A percentile compares a stretch with the other conserved stretches of the same genome.
Evolutionary conservation across 2,329 filamentous ascomycete genomes (phyloP).

Genomic region (Berkeleyomyces rouxiae): DNA sequence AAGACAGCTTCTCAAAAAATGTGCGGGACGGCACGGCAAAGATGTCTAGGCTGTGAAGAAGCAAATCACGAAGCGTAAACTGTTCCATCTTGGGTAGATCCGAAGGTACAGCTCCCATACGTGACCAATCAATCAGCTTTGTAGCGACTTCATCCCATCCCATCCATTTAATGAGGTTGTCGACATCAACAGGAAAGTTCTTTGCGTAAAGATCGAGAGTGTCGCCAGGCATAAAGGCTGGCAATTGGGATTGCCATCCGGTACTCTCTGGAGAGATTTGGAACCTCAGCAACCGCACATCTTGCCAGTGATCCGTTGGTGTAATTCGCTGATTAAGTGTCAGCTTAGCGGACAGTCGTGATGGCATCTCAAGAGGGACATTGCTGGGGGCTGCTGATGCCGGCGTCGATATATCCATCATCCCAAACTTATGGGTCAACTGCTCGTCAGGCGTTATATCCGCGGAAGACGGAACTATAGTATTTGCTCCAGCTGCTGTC

Average conservation of each 20-base stretch:
- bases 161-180: constrained; percentile 63
- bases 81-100: constrained; percentile 1
- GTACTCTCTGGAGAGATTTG: constrained; percentile 21
- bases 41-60: constrained; percentile 76
- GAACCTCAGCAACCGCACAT: constrained; percentile 68
- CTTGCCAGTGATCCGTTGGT: constrained; percentile 69
- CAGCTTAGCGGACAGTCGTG: constrained; percentile 30
- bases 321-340: constrained; percentile 57
- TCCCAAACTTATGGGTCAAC: constrained; percentile 8
- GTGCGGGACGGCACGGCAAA: constrained; percentile 73
- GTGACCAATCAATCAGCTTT: constrained; percentile 32
- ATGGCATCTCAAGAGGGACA: constrained; percentile 5
- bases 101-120: constrained; percentile 1
- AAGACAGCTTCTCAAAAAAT: constrained; percentile 65
- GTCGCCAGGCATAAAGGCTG: constrained; percentile 51
- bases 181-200: constrained; percentile 70
- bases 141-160: constrained; percentile 62
- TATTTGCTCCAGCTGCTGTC: neutral
- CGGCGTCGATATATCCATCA: neutral
- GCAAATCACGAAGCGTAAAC: constrained; percentile 53
- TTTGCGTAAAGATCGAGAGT: constrained; percentile 71
- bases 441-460: constrained; percentile 21
- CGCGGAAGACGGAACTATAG: neutral
- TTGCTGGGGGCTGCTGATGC: constrained; percentile 1
- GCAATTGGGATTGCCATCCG: constrained; percentile 13